These are phyloP conservation scores for Populus ilicifolia DNA, from an alignment of 345 rosid species.

Conservation along the genomic window DNA sequence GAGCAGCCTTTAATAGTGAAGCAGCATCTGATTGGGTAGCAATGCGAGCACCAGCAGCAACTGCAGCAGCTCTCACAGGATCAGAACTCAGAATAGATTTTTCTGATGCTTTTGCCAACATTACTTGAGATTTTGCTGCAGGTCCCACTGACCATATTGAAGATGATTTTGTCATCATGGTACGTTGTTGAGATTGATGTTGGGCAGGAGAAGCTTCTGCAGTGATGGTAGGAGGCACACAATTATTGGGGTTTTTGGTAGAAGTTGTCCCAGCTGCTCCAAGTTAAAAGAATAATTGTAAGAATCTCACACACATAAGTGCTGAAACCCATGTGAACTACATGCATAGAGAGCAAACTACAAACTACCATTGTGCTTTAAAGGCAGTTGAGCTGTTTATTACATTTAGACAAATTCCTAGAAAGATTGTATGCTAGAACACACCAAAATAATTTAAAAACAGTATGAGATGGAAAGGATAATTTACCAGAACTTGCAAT, in stretches of 20 bases:
- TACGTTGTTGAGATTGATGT: slow-evolving; percentile 40
- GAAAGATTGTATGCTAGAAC: not conserved
- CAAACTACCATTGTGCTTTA: not conserved
- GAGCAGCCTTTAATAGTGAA: slow-evolving; percentile 54
- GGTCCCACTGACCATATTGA: slow-evolving; percentile 26
- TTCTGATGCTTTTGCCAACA: slow-evolving; percentile 30
- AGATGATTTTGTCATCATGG: slow-evolving; percentile 32
- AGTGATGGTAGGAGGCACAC: slow-evolving; percentile 21
- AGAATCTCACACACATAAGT: not conserved
- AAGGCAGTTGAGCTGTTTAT: not conserved
- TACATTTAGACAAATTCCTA: too few species aligned
- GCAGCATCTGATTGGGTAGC: slow-evolving; percentile 52
- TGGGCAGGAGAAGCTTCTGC: slow-evolving; percentile 40
- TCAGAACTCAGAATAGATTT: slow-evolving; percentile 43
- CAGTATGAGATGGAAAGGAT: not conserved
- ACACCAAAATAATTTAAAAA: not conserved
- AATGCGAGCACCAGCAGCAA: slow-evolving; percentile 76
- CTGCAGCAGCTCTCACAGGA: slow-evolving; percentile 71
- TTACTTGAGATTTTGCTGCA: slow-evolving; percentile 40
- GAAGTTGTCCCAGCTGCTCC: slow-evolving; percentile 18
- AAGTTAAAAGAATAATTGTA: slow-evolving; percentile 1
- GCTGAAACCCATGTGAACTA: not conserved
- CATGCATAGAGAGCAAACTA: not conserved
- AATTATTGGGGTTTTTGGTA: slow-evolving; percentile 25
- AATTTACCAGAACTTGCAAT: slow-evolving; percentile 36